Base-by-base conservation (phyloP, 2,329 filamentous ascomycete genomes). In the Botrytis pseudocinerea region DNA sequence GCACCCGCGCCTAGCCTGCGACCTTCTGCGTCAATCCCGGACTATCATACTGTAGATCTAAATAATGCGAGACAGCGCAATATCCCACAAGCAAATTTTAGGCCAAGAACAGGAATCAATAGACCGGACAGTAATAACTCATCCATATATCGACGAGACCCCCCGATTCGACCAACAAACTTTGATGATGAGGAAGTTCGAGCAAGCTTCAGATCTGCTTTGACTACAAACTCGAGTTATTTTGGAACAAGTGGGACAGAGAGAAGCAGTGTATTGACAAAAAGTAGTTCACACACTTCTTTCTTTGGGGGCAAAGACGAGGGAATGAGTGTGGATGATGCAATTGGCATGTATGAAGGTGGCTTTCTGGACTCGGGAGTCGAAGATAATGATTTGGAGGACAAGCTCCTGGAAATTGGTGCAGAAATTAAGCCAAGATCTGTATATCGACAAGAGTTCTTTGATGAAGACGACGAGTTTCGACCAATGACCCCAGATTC, bases 261-360 rank as follows among this genome's bases (percentile, higher is more conserved):
- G 80, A 88, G 93, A 75, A 97, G 93, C 81, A 97, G 94, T 79
- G 86, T 96, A 68, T 82, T 91, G 76, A 96, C 94, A 5, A 94
- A 93, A 77, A 89, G 90, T 74, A 97, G 92, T 84, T 94, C 92
- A 2, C 86, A 91, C 70, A 92, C 83, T 83, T 96, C 85, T 75
- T 87, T 86, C 82, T 82, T 84, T 76, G 82, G 80, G 57, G 65
- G 65, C 4, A 82, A 84, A 25, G 85, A 87, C 74, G 88, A 90
- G 76, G 88, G 87, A 59, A 85, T 88, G 72, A 90, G 88, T 78
- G 84, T 92, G 46, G 89, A 91, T 77, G 89, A 91, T 83, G 87
- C 94, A 71, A 91, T 93, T 82, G 90, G 88, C 79, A 90, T 91
- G 84, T 92, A 91, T 80, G 89, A 90, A 79, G 85, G 86, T 76